Conservation (phyloP, 2,329 filamentous ascomycete genomes). For the Diaporthe vaccinii region DNA sequence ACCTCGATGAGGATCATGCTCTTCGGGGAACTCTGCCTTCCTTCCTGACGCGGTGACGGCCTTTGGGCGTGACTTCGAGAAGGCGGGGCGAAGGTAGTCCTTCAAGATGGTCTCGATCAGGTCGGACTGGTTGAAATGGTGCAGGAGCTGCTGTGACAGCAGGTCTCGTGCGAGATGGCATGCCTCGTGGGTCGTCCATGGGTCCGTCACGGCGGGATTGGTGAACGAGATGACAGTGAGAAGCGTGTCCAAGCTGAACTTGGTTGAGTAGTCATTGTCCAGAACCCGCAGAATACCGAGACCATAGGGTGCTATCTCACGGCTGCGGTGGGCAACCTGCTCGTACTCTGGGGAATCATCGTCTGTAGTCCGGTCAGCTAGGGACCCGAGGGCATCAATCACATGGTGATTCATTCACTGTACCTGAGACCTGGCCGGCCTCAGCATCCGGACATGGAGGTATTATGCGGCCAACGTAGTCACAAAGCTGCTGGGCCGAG, state of each 20-base stretch:
- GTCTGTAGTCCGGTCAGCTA: slow-evolving; percentile 27
- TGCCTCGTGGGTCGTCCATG: slow-evolving; percentile 49
- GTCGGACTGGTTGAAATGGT: slow-evolving; percentile 50
- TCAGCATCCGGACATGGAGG: slow-evolving; percentile 12
- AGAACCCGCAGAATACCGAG: slow-evolving; percentile 21
- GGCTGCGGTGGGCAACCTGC: slow-evolving; percentile 20
- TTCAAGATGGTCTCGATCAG: slow-evolving; percentile 71
- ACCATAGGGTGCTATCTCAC: slow-evolving; percentile 24
- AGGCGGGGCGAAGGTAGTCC: slow-evolving; percentile 75
- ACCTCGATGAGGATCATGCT: slow-evolving; percentile 52
- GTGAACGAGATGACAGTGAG: slow-evolving; percentile 51
- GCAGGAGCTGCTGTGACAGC: slow-evolving; percentile 48
- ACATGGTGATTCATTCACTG: background rate
- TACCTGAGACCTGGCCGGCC: slow-evolving; percentile 18
- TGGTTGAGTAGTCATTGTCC: slow-evolving; percentile 4
- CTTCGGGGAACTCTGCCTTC: slow-evolving; percentile 61
- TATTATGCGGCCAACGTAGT: slow-evolving; percentile 21
- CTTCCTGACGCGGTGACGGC: slow-evolving; percentile 70
- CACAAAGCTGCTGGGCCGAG: slow-evolving; percentile 25
- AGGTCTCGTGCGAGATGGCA: slow-evolving; percentile 50
- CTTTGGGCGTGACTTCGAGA: slow-evolving; percentile 68
- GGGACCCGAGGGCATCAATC: background rate
- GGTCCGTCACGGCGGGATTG: slow-evolving; percentile 42
- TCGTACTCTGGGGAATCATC: slow-evolving; percentile 34
- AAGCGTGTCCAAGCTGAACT: slow-evolving; percentile 46